These are phyloP conservation scores for Phytophthora melonis DNA, from an alignment of 352 stramenopile genomes.

Conservation along the genomic window DNA sequence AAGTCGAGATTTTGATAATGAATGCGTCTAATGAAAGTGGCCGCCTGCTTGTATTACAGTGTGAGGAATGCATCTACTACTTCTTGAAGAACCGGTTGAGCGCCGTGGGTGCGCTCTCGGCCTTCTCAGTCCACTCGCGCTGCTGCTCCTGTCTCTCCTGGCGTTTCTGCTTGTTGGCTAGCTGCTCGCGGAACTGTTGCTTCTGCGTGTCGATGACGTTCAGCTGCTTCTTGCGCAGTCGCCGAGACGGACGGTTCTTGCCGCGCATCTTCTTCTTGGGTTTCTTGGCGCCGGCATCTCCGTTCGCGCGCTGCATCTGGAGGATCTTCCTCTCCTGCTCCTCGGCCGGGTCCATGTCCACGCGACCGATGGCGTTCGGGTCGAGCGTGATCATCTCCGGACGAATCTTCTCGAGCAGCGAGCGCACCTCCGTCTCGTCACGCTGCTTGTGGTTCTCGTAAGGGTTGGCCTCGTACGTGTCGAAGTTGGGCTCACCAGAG, in stretches of 20 bases:
- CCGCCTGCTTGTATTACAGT: conserved; percentile 38
- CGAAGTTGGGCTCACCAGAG: conserved; percentile 97
- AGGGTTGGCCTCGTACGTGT: conserved; percentile 98
- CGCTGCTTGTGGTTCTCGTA: conserved; percentile 97
- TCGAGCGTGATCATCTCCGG: conserved; percentile 99
- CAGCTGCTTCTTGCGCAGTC: conserved; percentile 97
- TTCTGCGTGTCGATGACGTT: conserved; percentile 98
- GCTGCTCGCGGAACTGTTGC: conserved; percentile 90
- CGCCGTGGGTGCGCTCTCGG: conserved; percentile 74
- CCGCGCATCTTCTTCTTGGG: conserved; percentile 98
- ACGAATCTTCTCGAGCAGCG: conserved; percentile 97
- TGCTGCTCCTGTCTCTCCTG: conserved; percentile 79
- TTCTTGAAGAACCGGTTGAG: conserved; percentile 93
- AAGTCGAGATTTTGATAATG: background rate
- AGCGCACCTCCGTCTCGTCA: conserved; percentile 96
- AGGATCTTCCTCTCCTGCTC: conserved; percentile 88
- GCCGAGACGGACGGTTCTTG: conserved; percentile 96
- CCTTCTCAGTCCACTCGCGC: conserved; percentile 83
- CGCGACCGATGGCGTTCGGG: conserved; percentile 92
- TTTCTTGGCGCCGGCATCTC: conserved; percentile 53
- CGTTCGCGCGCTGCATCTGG: conserved; percentile 81
- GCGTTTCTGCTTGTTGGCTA: conserved; percentile 80
- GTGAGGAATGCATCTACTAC: conserved; percentile 55
- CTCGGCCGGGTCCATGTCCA: conserved; percentile 92
- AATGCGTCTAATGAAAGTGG: conserved; percentile 34